phyloP scores from a whole-genome alignment of 106 monocot genomes.

The Dendrobium huoshanense region DNA sequence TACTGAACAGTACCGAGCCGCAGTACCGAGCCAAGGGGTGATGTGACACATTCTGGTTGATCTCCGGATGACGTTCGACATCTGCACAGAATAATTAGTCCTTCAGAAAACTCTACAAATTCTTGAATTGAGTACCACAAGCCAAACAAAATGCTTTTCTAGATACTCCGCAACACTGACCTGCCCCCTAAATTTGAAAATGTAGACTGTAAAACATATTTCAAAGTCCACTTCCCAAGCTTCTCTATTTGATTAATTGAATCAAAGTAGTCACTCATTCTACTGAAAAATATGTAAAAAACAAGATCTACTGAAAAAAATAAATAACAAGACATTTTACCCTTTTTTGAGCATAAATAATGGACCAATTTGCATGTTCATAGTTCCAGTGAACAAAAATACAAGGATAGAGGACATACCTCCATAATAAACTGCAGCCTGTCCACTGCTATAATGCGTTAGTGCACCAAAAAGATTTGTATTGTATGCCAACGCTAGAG shows the following conservation, averaged over 20 bases:
- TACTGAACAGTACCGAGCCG: no score
- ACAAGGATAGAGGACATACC: constrained; percentile 35
- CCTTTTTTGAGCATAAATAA: not conserved
- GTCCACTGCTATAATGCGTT: constrained; percentile 97
- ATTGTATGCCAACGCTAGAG: constrained; percentile 87
- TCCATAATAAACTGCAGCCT: constrained; percentile 97
- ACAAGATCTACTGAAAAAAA: not conserved
- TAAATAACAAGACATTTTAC: not conserved
- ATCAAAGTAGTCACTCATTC: not conserved
- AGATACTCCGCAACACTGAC: not conserved
- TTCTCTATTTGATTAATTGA: not conserved
- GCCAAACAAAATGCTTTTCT: not conserved
- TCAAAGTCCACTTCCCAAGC: no score
- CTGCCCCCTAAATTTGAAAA: no score
- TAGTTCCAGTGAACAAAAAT: not conserved
- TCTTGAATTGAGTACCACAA: not conserved
- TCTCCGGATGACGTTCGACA: no score
- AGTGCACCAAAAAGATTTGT: constrained; percentile 92
- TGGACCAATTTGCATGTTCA: not conserved
- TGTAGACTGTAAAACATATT: no score
- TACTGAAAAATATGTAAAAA: not conserved
- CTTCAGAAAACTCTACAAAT: not conserved
- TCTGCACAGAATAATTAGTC: no score
- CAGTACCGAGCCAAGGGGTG: no score
- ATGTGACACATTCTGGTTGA: no score